Percentiles rank a stretch among this genome's conserved stretches.
Conservation (phyloP, 305 asterid genomes). For the Stenogyne calaminthoides region DNA sequence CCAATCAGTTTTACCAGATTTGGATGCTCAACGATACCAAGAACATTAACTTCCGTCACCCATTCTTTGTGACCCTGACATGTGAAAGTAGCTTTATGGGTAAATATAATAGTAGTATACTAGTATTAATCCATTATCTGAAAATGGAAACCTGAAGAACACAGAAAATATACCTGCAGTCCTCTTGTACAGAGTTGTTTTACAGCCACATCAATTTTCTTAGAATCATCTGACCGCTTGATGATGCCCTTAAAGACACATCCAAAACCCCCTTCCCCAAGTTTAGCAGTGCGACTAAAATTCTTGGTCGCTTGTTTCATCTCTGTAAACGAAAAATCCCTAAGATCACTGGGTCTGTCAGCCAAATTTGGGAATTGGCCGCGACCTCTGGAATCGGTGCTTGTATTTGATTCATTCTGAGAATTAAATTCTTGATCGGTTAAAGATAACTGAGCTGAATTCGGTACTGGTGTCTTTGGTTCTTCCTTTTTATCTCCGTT, state of each 20-base stretch:
- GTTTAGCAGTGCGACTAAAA: slow-evolving; percentile 70
- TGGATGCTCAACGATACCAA: slow-evolving; percentile 87
- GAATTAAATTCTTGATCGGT: slow-evolving; percentile 64
- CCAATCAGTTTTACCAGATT: slow-evolving; percentile 94
- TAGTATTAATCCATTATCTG: not conserved
- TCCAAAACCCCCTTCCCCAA: slow-evolving; percentile 99
- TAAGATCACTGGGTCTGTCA: slow-evolving; percentile 66
- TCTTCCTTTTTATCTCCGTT: slow-evolving; percentile 63
- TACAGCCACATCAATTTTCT: slow-evolving; percentile 75
- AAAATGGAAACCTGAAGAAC: slow-evolving; percentile 12
- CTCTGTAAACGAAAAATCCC: slow-evolving; percentile 68
- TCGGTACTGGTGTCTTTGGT: slow-evolving; percentile 53
- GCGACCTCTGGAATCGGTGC: slow-evolving; percentile 76
- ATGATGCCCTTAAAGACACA: slow-evolving; percentile 77
- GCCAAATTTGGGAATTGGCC: slow-evolving; percentile 60
- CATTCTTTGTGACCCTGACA: slow-evolving; percentile 97
- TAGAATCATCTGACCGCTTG: slow-evolving; percentile 56
- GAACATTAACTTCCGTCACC: slow-evolving; percentile 98
- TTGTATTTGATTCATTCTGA: slow-evolving; percentile 66
- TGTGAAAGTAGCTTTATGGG: slow-evolving; percentile 4
- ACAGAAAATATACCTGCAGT: slow-evolving; percentile 63
- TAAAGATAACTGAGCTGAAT: slow-evolving; percentile 50
- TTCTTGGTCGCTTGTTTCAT: slow-evolving; percentile 76
- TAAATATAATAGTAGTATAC: not conserved
- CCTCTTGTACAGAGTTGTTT: slow-evolving; percentile 91